Percentiles rank a stretch among this genome's conserved stretches.
phyloP scores from a whole-genome alignment of 2,329 filamentous ascomycete genomes.

The Lachnellula hyalina region DNA sequence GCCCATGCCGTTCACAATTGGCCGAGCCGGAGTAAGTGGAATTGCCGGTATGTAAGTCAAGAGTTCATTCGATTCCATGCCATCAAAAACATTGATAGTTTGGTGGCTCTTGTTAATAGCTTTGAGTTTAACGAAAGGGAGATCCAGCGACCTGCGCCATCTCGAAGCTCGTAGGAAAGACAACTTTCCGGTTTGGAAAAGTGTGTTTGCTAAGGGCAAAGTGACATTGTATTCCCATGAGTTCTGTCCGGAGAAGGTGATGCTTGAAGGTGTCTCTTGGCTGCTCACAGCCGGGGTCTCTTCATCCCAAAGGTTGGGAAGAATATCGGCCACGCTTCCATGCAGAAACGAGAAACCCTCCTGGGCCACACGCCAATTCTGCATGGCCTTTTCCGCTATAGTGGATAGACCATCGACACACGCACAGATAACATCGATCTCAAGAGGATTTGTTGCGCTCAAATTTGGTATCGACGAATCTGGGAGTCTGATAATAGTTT shows the following conservation, averaged over 20 bases:
- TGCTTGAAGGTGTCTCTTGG: constrained; percentile 14
- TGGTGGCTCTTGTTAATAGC: constrained; percentile 15
- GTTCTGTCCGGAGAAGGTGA: constrained; percentile 18
- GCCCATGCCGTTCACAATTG: constrained; percentile 62
- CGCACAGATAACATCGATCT: constrained; percentile 46
- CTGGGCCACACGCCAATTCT: constrained; percentile 18
- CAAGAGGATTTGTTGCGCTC: background rate
- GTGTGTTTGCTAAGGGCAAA: constrained; percentile 69
- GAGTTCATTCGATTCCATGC: constrained; percentile 1
- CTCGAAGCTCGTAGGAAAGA: constrained; percentile 50
- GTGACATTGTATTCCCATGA: constrained; percentile 21
- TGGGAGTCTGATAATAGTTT: constrained; percentile 3
- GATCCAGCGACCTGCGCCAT: constrained; percentile 31
- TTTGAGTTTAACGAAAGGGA: constrained; percentile 9
- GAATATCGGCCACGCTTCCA: constrained; percentile 35
- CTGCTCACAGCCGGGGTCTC: background rate
- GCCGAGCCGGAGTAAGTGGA: constrained; percentile 57
- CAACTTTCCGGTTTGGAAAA: constrained; percentile 64
- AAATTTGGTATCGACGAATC: background rate
- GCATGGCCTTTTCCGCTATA: constrained; percentile 5
- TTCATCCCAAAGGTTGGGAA: constrained; percentile 43
- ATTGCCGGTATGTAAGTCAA: constrained; percentile 43
- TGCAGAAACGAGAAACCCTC: constrained; percentile 49
- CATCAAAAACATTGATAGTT: constrained; percentile 12
- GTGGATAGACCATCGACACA: constrained; percentile 51